These are phyloP conservation scores for Mentha longifolia DNA, from an alignment of 257 asterid genomes.

Conservation along the genomic window DNA sequence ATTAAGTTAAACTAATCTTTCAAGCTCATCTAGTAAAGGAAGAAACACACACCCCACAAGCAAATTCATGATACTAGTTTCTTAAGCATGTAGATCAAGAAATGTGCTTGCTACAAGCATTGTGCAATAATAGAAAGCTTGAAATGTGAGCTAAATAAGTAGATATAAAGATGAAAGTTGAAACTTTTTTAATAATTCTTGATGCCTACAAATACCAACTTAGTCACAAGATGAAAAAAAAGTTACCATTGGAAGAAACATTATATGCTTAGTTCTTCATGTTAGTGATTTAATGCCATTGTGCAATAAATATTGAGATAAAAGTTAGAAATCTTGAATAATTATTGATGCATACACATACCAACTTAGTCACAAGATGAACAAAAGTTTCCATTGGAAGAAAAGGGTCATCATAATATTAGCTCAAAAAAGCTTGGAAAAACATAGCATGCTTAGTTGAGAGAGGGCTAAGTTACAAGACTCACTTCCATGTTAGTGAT, in stretches of 20 bases:
- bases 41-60: too few relatives aligned
- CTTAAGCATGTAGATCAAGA: too few relatives aligned
- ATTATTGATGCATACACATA: background rate
- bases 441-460: conserved; percentile 27
- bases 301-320: background rate
- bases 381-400: background rate
- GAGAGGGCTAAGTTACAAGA: conserved; percentile 28
- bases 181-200: background rate
- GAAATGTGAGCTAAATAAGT: background rate
- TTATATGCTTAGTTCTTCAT: too few relatives aligned
- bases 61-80: too few relatives aligned
- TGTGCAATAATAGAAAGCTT: conserved; percentile 12
- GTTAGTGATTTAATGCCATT: too few relatives aligned
- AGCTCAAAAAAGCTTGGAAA: conserved; percentile 16
- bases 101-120: background rate
- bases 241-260: background rate
- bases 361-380: background rate
- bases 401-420: conserved; percentile 1
- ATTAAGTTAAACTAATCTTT: background rate
- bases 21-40: background rate
- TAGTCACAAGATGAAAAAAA: background rate
- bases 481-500: conserved; percentile 19
- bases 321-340: background rate
- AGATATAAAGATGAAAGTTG: background rate
- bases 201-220: conserved; percentile 5